Conservation (phyloP, 768 basidiomycete species). For the Tephrocybe sp. region DNA sequence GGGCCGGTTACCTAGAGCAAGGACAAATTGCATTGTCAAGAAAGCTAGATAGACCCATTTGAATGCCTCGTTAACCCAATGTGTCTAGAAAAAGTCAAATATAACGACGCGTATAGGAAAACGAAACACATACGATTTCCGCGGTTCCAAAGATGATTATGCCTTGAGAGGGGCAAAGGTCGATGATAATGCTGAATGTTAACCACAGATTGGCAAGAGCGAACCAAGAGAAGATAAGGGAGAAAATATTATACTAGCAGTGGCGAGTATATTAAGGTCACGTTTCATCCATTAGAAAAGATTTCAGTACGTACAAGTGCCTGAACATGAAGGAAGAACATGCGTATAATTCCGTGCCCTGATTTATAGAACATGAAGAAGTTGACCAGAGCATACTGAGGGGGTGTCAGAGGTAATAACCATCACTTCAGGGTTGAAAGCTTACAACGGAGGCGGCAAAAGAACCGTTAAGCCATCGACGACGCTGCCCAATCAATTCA, state of each 20-base stretch:
- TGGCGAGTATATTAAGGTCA: neutral
- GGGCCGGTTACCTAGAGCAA: conserved; percentile 75
- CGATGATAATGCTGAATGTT: conserved; percentile 94
- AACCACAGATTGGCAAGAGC: conserved; percentile 90
- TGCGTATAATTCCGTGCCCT: conserved; percentile 83
- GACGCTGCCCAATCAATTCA: conserved; percentile 92
- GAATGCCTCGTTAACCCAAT: conserved; percentile 80
- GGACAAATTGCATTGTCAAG: conserved; percentile 68
- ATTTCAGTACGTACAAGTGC: conserved; percentile 58
- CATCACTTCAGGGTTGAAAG: conserved; percentile 11
- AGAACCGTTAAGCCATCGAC: conserved; percentile 96
- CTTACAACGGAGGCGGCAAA: conserved; percentile 88
- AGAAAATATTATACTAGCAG: conserved; percentile 79
- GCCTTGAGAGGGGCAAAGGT: conserved; percentile 60
- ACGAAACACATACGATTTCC: conserved; percentile 49
- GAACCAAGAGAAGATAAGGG: conserved; percentile 90
- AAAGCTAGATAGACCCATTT: conserved; percentile 89
- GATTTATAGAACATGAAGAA: conserved; percentile 89
- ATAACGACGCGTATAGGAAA: neutral
- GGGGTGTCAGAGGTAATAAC: conserved; percentile 1
- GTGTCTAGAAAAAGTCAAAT: conserved; percentile 50
- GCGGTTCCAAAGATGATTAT: conserved; percentile 72
- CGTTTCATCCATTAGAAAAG: neutral
- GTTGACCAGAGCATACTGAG: conserved; percentile 88
- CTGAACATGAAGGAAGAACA: conserved; percentile 97